phyloP scores from a whole-genome alignment of 495 filamentous ascomycete genomes.

The Hypoxylon lenormandii region DNA sequence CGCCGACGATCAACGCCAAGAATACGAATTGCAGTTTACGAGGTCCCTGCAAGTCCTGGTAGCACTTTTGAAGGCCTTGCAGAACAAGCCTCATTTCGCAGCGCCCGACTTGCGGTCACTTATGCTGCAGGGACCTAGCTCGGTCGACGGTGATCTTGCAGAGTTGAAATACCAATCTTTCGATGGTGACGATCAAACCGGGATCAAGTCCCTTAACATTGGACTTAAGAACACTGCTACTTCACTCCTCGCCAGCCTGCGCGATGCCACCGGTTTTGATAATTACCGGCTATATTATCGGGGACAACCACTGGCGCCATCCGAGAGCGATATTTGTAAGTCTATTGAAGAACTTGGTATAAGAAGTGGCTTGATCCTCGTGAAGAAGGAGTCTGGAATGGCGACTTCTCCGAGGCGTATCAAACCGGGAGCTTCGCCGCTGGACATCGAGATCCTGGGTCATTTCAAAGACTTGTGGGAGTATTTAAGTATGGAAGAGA shows the following conservation, averaged over 20 bases:
- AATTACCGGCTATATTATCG: conserved; percentile 70
- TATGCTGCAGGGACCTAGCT: conserved; percentile 54
- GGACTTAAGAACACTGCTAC: conserved; percentile 76
- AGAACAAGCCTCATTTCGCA: conserved; percentile 61
- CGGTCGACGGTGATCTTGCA: conserved; percentile 68
- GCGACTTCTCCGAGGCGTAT: conserved; percentile 49
- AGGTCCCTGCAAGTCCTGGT: conserved; percentile 69
- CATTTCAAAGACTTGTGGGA: conserved; percentile 89
- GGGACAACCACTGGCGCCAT: conserved; percentile 62
- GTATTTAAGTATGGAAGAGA: conserved; percentile 80
- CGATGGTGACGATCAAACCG: conserved; percentile 67
- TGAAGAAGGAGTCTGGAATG: conserved; percentile 59
- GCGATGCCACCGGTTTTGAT: conserved; percentile 75
- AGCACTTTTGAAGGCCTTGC: conserved; percentile 62
- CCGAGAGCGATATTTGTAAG: conserved; percentile 62
- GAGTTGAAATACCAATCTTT: conserved; percentile 80
- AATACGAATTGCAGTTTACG: conserved; percentile 72
- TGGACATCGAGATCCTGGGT: conserved; percentile 81
- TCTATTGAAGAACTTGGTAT: conserved; percentile 70
- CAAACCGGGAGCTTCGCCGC: conserved; percentile 60
- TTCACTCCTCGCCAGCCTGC: conserved; percentile 72
- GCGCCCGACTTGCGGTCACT: conserved; percentile 62
- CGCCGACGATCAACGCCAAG: conserved; percentile 57
- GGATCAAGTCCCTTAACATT: conserved; percentile 69
- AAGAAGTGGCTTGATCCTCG: conserved; percentile 71